Percentiles rank a stretch among this genome's conserved stretches.
phyloP scores from a whole-genome alignment of 2,329 filamentous ascomycete species.

The Chrysoporthe cubensis region DNA sequence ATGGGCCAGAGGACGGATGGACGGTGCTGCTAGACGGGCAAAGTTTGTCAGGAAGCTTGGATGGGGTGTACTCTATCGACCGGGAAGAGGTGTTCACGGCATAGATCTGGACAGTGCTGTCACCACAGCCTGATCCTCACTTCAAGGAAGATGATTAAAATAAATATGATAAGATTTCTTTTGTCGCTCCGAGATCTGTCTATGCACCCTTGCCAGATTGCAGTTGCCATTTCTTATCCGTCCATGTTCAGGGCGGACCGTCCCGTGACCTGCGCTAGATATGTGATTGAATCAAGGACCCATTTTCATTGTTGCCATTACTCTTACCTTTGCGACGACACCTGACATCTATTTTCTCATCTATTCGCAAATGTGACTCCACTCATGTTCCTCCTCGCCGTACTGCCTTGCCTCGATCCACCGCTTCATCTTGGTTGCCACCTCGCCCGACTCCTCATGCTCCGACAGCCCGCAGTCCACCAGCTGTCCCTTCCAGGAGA shows the following conservation, averaged over 20 bases:
- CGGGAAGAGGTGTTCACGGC: slow-evolving; percentile 9
- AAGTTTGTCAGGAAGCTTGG: slow-evolving; percentile 10
- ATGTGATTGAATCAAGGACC: not conserved
- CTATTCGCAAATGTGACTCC: slow-evolving; percentile 68
- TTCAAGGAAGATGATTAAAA: slow-evolving; percentile 13
- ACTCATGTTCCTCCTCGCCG: slow-evolving; percentile 87
- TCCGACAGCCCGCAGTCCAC: slow-evolving; percentile 83
- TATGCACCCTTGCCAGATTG: slow-evolving; percentile 13
- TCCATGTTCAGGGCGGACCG: not conserved
- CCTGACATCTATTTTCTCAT: not conserved
- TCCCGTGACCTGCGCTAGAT: not conserved
- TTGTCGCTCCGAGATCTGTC: slow-evolving; percentile 17
- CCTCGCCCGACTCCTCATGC: slow-evolving; percentile 82
- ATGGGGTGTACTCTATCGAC: slow-evolving; percentile 15
- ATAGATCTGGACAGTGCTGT: slow-evolving; percentile 22
- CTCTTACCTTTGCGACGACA: not conserved
- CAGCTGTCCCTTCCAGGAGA: slow-evolving; percentile 82
- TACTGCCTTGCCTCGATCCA: slow-evolving; percentile 98
- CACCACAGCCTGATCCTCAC: slow-evolving; percentile 15
- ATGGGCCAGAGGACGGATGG: not conserved
- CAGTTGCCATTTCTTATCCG: not conserved
- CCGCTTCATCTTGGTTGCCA: slow-evolving; percentile 85
- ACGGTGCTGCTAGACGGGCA: not conserved
- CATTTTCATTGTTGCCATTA: not conserved
- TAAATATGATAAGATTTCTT: slow-evolving; percentile 24